Evolutionary conservation across 805 yeast species (phyloP).

Genomic region (Kodamaea hsintzibuensis): DNA sequence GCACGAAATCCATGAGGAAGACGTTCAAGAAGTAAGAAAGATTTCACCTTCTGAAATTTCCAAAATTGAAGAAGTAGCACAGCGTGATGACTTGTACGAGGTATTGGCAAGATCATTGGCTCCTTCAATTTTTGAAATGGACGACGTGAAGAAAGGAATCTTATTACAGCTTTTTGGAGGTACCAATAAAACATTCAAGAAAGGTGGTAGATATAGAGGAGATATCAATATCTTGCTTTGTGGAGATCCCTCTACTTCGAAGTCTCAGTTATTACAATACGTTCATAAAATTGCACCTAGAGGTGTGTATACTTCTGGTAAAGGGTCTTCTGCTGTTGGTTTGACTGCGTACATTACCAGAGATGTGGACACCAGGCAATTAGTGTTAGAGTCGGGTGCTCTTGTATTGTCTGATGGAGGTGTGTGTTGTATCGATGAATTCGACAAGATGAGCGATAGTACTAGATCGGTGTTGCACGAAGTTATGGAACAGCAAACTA

Average conservation of each 20-base stretch:
- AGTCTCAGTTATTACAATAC: conserved; percentile 90
- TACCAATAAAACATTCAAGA: conserved; percentile 79
- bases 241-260: conserved; percentile 98
- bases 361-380: conserved; percentile 89
- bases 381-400: conserved; percentile 95
- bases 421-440: conserved; percentile 97
- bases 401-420: conserved; percentile 96
- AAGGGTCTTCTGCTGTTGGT: conserved; percentile 99
- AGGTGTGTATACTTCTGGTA: conserved; percentile 97
- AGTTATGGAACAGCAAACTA: conserved; percentile 99
- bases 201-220: conserved; percentile 95
- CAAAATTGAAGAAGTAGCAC: conserved; percentile 59
- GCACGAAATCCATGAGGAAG: conserved; percentile 57
- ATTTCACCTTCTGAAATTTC: conserved; percentile 69
- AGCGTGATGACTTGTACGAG: conserved; percentile 80
- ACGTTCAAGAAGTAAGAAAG: conserved; percentile 73
- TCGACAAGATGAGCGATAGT: conserved; percentile 94
- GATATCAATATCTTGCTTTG: conserved; percentile 89
- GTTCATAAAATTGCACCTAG: conserved; percentile 98
- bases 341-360: conserved; percentile 95
- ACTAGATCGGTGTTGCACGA: conserved; percentile 95
- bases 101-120: conserved; percentile 87
- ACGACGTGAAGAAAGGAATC: conserved; percentile 95
- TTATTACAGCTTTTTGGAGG: conserved; percentile 94
- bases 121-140: conserved; percentile 95